phyloP scores from a whole-genome alignment of 306 rosid genomes.

The Pueraria montana region DNA sequence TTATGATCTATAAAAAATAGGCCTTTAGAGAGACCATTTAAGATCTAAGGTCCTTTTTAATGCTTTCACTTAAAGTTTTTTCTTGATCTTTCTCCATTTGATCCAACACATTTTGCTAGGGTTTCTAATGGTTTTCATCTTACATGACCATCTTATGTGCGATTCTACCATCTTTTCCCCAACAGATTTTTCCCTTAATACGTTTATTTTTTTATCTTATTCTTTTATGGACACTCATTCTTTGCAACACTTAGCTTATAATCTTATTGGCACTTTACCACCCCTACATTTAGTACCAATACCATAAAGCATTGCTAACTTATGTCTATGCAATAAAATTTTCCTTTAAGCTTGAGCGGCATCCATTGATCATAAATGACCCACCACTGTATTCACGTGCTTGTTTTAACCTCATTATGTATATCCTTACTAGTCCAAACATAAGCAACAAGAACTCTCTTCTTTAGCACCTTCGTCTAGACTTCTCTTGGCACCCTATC shows the following conservation, averaged over 20 bases:
- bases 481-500: not conserved
- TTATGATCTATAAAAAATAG: not conserved
- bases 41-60: not conserved
- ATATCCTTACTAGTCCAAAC: not conserved
- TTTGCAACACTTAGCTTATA: not conserved
- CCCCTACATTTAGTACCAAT: not conserved
- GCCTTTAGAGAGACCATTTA: not conserved
- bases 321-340: not conserved
- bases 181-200: not conserved
- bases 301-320: not conserved
- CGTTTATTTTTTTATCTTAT: no score
- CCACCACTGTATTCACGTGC: not conserved
- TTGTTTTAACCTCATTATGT: not conserved
- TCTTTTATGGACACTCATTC: not conserved
- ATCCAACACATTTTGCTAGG: not conserved
- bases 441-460: not conserved
- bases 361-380: not conserved
- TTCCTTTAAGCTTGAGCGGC: not conserved
- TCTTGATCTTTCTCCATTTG: not conserved
- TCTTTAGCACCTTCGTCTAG: not conserved
- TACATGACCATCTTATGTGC: not conserved
- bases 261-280: not conserved
- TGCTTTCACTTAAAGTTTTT: not conserved
- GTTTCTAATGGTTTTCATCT: not conserved
- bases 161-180: not conserved